Base-by-base conservation (phyloP, 345 rosid genomes). In the Pistacia atlantica region DNA sequence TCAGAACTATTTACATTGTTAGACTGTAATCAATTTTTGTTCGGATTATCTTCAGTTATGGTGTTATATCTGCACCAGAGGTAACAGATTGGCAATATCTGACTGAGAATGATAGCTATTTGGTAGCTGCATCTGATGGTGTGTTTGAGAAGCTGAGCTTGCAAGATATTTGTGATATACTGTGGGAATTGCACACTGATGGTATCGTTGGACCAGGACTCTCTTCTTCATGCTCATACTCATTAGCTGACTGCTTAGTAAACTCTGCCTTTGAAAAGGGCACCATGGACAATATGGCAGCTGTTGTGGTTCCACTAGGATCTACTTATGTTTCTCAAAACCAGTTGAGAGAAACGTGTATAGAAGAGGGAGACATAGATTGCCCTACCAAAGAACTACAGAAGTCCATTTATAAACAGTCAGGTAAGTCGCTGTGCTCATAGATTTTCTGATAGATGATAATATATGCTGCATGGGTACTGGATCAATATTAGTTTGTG, bases 101-200 rank as follows among this genome's bases (percentile, higher is more conserved):
- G 46, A 69, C 85, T 73, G 79, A 82, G 64, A 95, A 90, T 75
- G 95, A 95, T 84, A 91, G 92, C 76, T 95, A 89, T 83, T 82
- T 95, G 82, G 94, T 95, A 69, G 97, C 86, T 81, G 97, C 97
- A 77, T 87, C 98, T n/a, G 98, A 95, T 89, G 98, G 98, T 63
- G 76, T 95, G 78, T 93, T 95, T 83, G 98, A 93, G 83, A 90
- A 87, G 79, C 72, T 90, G 85, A 84, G 88, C 78, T 79, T 87
- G 78, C 94, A 91, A 77, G 94, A 91, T 45, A 97, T 89, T 61
- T 93, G 98, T 72, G 95, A 95, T 87, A 69, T 89, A 82, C 76
- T 95, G 38, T 85, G 90, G 92, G 94, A 90, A 80, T 87, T 80
- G 59, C 85, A 82, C 31, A 71, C 78, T 33, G 83, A 81, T 70